Percentiles rank a stretch among this genome's conserved stretches.
Evolutionary conservation across 768 basidiomycete genomes (phyloP).

Genomic region (Epithele typhae): DNA sequence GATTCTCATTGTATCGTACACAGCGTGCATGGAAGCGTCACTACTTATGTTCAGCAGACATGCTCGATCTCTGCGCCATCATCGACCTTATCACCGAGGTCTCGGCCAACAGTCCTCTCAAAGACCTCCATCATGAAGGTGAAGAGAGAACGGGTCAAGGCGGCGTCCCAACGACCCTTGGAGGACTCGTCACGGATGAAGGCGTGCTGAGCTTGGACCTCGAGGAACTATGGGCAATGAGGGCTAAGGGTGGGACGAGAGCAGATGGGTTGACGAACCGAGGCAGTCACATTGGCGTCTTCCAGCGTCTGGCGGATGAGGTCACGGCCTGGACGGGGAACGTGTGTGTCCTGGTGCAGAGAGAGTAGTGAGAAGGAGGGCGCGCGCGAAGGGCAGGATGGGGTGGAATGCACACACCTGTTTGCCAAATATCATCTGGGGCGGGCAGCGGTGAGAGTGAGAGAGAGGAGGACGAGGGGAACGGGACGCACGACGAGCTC

Average conservation of each 20-base stretch:
- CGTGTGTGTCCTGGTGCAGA: conserved; percentile 75
- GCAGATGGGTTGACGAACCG: conserved; percentile 44
- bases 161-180: conserved; percentile 96
- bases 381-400: too few relatives aligned
- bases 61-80: conserved; percentile 58
- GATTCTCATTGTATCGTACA: not conserved
- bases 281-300: conserved; percentile 65
- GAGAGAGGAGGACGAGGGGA: not conserved
- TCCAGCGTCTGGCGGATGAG: conserved; percentile 81
- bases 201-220: conserved; percentile 96
- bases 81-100: conserved; percentile 66
- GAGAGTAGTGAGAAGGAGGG: too few relatives aligned
- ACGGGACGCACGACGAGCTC: conserved; percentile 70
- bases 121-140: conserved; percentile 92
- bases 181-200: conserved; percentile 91
- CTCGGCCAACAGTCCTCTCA: conserved; percentile 79
- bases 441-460: not conserved
- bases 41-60: conserved; percentile 51
- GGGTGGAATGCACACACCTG: conserved; percentile 55
- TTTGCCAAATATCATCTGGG: conserved; percentile 92
- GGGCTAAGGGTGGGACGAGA: too few relatives aligned
- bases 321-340: conserved; percentile 82
- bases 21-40: not conserved
- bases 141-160: conserved; percentile 76
- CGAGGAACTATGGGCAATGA: conserved; percentile 60